Evolutionary conservation across 2,329 filamentous ascomycete genomes (phyloP), one percentile per base, ranked within the genome.

Genomic region (Stromatinia cepivora): DNA sequence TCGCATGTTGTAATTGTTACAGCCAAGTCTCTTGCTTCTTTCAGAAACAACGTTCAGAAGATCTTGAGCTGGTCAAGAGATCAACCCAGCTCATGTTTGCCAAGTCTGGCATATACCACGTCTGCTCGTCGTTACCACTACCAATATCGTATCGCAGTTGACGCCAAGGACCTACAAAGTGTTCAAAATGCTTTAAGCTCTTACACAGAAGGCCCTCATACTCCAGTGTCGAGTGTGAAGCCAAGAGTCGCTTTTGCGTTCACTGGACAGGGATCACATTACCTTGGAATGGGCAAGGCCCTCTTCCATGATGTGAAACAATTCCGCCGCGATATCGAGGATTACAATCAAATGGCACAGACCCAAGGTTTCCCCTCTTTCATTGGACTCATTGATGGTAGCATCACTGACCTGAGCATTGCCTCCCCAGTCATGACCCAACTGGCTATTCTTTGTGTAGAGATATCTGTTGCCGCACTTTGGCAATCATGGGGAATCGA

Each of bases 401-500:
- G 46, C 34, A 59, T 54, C 34, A 70, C 28, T 36, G 53, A 69
- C 34, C 28, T 67, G 4, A 36, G 34, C 25, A 54, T 50, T 46
- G 46, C 62, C 1, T 46, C 45, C 11, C 54, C 63, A 46, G 48
- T 66, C 9, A 62, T 64, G 67, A 58, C 67, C 17, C 70, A 71
- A 52, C 34, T 71, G 13, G 56, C 67, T 6, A 66, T 71, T 48
- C 50, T 64, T 58, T 84, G 82, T 67, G 82, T 87, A 53, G 82
- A 88, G 77, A 87, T 75, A 80, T 85, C 86, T 4, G 79, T 88
- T 13, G 83, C 84, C 3, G 81, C 81, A 50, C 79, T 87, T 2
- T 88, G 86, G 86, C 75, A 70, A 22, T 84, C 84, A 2, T 86
- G 84, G 83, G 85, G 85, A 34, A 79, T 88, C 65, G 79, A 78